Conservation (phyloP, 2,329 filamentous ascomycete species). For the Neofusicoccum ribis region DNA sequence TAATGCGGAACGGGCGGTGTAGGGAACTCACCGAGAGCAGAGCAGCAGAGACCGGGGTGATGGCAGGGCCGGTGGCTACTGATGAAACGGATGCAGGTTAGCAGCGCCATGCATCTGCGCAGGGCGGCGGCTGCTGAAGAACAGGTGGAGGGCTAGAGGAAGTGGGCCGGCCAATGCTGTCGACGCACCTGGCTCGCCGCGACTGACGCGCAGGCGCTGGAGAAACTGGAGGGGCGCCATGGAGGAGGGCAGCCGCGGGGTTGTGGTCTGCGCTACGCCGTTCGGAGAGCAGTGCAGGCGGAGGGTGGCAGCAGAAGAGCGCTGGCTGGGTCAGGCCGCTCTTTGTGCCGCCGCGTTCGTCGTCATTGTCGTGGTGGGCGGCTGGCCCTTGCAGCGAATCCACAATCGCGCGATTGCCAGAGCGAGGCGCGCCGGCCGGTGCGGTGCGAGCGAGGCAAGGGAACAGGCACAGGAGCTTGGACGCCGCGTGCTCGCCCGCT, state of each 20-base stretch:
- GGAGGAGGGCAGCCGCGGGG: constrained; percentile 12
- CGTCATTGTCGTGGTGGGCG: constrained; percentile 5
- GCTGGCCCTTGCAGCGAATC: constrained; percentile 8
- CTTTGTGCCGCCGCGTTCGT: constrained; percentile 9
- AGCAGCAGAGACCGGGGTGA: constrained; percentile 37
- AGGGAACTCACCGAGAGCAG: constrained; percentile 40
- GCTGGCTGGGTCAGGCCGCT: neutral
- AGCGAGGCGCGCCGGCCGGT: constrained; percentile 5
- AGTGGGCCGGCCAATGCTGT: constrained; percentile 32
- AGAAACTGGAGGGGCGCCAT: constrained; percentile 39
- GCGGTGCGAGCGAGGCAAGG: no score
- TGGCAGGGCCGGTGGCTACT: constrained; percentile 38
- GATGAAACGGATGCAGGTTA: constrained; percentile 26
- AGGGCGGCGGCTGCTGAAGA: constrained; percentile 8
- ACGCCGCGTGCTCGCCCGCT: neutral
- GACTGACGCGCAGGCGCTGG: constrained; percentile 36
- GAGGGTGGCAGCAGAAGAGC: neutral
- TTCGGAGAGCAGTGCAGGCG: constrained; percentile 13
- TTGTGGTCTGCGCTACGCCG: neutral
- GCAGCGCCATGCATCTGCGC: neutral
- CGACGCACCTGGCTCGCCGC: constrained; percentile 31
- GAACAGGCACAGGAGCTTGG: neutral
- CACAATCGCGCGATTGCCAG: constrained; percentile 1
- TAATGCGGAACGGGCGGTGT: constrained; percentile 6
- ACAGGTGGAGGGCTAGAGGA: neutral